Evolutionary conservation across 192 early-diverging fungal genomes (phyloP).

Genomic region (Chytriomyces hyalinus): DNA sequence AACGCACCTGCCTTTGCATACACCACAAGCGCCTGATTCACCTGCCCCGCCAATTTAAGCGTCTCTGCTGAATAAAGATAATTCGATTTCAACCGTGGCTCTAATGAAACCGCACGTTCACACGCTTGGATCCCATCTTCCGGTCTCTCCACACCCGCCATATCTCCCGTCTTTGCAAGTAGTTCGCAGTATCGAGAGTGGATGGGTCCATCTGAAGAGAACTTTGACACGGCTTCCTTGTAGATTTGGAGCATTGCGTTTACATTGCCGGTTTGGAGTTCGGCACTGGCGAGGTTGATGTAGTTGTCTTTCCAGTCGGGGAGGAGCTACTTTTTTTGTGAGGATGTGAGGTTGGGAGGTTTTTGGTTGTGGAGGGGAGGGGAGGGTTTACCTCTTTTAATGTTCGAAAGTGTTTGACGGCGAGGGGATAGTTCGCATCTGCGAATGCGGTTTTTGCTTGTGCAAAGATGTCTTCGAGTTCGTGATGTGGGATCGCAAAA

Average conservation of each 20-base stretch:
- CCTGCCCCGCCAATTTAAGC: not conserved
- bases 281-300: not conserved
- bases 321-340: not conserved
- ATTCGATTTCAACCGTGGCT: not conserved
- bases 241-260: not conserved
- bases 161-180: not conserved
- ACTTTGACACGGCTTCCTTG: not conserved
- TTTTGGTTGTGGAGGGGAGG: too few relatives aligned
- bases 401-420: not conserved
- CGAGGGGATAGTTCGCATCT: not conserved
- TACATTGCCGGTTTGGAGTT: not conserved
- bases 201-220: too few relatives aligned
- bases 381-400: not conserved
- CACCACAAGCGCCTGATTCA: not conserved
- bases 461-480: not conserved
- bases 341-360: too few relatives aligned
- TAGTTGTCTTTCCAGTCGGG: conserved; percentile 4
- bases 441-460: not conserved
- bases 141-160: not conserved
- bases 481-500: not conserved
- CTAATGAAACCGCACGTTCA: not conserved
- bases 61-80: not conserved
- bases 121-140: not conserved
- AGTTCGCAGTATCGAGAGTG: too few relatives aligned
- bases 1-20: not conserved